Conservation (phyloP, 2,329 filamentous ascomycete species). For the Colletotrichum spinosum region DNA sequence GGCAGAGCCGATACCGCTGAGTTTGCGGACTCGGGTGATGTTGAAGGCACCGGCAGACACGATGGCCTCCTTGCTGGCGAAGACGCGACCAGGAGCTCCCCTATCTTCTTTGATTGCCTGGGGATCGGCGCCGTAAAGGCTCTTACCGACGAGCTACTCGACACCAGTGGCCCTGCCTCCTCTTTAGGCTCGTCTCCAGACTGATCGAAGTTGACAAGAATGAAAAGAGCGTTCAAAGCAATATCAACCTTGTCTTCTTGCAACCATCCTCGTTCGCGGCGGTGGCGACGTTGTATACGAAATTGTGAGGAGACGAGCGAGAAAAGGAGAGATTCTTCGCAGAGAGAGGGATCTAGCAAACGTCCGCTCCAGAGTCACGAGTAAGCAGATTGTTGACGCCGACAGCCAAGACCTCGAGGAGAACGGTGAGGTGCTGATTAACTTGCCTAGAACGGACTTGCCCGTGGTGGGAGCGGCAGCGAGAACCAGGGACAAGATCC, state of each 20-base stretch:
- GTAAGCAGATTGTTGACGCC: conserved; percentile 7
- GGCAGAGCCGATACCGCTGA: conserved; percentile 61
- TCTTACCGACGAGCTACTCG: conserved; percentile 53
- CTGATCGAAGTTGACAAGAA: conserved; percentile 51
- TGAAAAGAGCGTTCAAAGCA: conserved; percentile 50
- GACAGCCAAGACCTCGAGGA: conserved; percentile 15
- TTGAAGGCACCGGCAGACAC: conserved; percentile 61
- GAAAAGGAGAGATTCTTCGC: conserved; percentile 55
- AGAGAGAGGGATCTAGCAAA: conserved; percentile 57
- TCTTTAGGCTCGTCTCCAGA: conserved; percentile 41
- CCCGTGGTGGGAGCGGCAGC: conserved; percentile 25
- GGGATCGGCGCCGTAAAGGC: conserved; percentile 55
- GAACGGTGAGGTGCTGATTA: conserved; percentile 11
- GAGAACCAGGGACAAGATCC: conserved; percentile 24
- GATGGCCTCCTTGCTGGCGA: conserved; percentile 58
- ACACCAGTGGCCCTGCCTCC: conserved; percentile 51
- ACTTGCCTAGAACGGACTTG: conserved; percentile 10
- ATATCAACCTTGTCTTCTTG: conserved; percentile 51
- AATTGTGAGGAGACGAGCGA: conserved; percentile 57
- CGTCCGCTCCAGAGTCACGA: conserved; percentile 11
- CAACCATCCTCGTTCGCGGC: conserved; percentile 50
- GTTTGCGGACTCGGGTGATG: conserved; percentile 63
- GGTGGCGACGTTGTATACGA: conserved; percentile 51
- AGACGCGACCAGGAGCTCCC: conserved; percentile 36
- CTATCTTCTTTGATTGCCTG: conserved; percentile 42